phyloP scores from a whole-genome alignment of 345 rosid genomes.

The Balakata baccata region DNA sequence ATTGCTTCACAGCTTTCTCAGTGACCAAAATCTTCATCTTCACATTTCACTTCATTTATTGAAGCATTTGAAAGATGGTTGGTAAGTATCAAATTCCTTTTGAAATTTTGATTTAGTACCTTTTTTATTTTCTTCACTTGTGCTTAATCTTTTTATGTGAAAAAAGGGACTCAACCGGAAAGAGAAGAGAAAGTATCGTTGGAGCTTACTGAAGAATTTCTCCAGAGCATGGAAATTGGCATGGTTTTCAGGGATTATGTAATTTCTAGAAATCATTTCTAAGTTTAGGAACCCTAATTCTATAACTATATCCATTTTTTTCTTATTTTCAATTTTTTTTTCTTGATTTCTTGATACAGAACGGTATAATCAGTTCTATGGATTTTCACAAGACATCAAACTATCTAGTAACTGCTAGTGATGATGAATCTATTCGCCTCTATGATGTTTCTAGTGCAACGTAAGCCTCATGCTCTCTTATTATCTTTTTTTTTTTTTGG shows the following conservation, averaged over 20 bases:
- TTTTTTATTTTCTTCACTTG: not conserved
- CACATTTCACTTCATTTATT: not conserved
- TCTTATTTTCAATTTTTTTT: too few relatives aligned
- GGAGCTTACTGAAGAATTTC: conserved; percentile 78
- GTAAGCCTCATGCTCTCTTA: conserved; percentile 10
- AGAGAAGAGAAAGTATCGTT: conserved; percentile 35
- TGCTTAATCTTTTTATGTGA: not conserved
- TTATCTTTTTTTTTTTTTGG: not conserved
- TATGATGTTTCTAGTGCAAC: conserved; percentile 32
- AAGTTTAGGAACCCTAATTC: conserved; percentile 19
- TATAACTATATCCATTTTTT: not conserved
- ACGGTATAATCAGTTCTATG: conserved; percentile 84
- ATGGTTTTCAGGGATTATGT: conserved; percentile 85
- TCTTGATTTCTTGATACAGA: conserved; percentile 35
- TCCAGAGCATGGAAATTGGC: conserved; percentile 94
- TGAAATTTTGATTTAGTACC: not conserved
- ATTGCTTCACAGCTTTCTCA: not conserved
- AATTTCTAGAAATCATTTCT: conserved; percentile 2
- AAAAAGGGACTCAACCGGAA: conserved; percentile 19
- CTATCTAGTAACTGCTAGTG: conserved; percentile 93
- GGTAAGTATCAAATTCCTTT: conserved; percentile 7
- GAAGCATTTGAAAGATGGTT: conserved; percentile 3
- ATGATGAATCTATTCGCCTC: conserved; percentile 90
- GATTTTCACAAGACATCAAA: conserved; percentile 81
- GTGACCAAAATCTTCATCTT: not conserved